Conservation (phyloP, 2,329 filamentous ascomycete genomes). For the Aspergillus chevalieri region DNA sequence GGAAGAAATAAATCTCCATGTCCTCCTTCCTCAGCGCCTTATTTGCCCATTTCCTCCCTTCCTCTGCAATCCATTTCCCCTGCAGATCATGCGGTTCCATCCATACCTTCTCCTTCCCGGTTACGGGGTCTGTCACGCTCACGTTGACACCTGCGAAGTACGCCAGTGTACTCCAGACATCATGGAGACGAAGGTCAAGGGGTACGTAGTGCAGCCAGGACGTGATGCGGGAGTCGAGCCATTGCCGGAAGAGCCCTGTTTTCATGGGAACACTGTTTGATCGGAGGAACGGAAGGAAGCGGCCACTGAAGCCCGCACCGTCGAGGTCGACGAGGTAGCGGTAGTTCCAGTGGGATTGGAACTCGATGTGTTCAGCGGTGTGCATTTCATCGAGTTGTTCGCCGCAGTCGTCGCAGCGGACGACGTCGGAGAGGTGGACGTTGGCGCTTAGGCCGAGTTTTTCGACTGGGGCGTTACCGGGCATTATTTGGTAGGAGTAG, state of each 20-base stretch:
- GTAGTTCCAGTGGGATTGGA: constrained; percentile 57
- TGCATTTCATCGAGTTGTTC: constrained; percentile 50
- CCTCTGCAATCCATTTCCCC: constrained; percentile 59
- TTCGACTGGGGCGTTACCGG: constrained; percentile 27
- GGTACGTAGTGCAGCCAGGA: constrained; percentile 80
- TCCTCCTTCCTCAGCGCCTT: constrained; percentile 63
- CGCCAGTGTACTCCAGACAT: constrained; percentile 64
- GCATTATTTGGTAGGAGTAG: constrained; percentile 53
- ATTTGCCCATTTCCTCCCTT: constrained; percentile 60
- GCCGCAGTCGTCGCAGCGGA: constrained; percentile 53
- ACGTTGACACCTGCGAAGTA: constrained; percentile 60
- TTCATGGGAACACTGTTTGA: constrained; percentile 65
- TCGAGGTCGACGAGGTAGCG: constrained; percentile 69
- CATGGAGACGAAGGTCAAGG: constrained; percentile 66
- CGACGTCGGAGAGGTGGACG: constrained; percentile 55
- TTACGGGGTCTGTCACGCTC: constrained; percentile 3
- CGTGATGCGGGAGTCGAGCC: constrained; percentile 68
- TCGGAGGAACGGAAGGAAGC: constrained; percentile 59
- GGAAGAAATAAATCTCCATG: constrained; percentile 74
- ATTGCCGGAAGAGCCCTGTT: constrained; percentile 66
- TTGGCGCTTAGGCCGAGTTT: constrained; percentile 52
- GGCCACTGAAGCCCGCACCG: constrained; percentile 59
- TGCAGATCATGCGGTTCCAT: constrained; percentile 49
- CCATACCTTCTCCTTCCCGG: constrained; percentile 43
- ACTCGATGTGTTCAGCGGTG: constrained; percentile 40